These are phyloP conservation scores for Lonicera japonica DNA, from an alignment of 129 eudicot genomes.

Conservation along the genomic window DNA sequence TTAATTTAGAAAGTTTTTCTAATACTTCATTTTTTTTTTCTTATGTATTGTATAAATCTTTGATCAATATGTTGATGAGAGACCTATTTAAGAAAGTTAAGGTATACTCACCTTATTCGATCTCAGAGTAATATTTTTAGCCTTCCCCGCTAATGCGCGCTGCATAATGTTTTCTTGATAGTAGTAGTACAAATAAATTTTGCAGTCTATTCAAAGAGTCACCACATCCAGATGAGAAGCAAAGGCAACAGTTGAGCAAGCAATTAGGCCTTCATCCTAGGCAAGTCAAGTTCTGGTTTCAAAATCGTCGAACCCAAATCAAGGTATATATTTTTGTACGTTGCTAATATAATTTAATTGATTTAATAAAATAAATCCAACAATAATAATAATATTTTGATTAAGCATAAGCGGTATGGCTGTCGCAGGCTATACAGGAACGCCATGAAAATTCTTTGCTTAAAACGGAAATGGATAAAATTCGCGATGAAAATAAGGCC, in stretches of 20 bases:
- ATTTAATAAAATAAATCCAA: not conserved
- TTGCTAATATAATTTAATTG: not conserved
- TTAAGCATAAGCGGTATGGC: constrained; percentile 3
- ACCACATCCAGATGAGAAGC: constrained; percentile 99
- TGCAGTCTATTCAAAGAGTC: constrained; percentile 94
- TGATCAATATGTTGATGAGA: too few species aligned
- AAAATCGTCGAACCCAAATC: constrained; percentile 97
- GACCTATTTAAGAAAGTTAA: too few species aligned
- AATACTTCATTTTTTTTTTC: too few species aligned
- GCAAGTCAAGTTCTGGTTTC: constrained; percentile 99
- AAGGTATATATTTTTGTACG: constrained; percentile 45
- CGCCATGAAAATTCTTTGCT: constrained; percentile 93
- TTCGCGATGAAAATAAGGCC: constrained; percentile 68
- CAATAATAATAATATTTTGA: not conserved
- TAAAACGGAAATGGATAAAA: constrained; percentile 78
- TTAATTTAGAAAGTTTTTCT: too few species aligned
- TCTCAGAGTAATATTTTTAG: too few species aligned
- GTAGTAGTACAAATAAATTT: not conserved
- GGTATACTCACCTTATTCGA: not conserved
- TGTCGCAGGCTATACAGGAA: constrained; percentile 88
- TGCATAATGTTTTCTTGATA: not conserved
- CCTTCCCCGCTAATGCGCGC: too few species aligned
- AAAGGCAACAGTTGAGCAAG: constrained; percentile 84
- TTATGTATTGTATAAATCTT: too few species aligned
- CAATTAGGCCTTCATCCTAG: constrained; percentile 93